phyloP scores from a whole-genome alignment of 257 asterid genomes.

The Parsonsia alboflavescens region DNA sequence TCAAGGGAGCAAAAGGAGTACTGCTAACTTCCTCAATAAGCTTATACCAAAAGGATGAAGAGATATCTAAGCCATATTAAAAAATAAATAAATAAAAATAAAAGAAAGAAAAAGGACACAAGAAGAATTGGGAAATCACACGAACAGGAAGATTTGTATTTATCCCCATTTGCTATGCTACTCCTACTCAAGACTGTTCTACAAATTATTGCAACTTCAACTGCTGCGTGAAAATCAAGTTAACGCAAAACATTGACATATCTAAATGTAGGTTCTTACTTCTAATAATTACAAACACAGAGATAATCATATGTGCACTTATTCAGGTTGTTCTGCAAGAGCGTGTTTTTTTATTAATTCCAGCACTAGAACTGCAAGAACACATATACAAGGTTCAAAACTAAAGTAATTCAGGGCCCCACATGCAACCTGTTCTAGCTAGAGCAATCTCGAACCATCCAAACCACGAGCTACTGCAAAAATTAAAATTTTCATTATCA shows the following conservation, averaged over 20 bases:
- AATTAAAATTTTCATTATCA: constrained; percentile 8
- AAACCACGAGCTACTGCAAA: neutral
- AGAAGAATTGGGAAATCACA: neutral
- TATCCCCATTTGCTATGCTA: neutral
- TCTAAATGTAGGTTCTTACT: neutral
- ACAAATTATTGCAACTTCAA: neutral
- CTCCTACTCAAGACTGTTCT: neutral
- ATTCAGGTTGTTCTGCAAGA: neutral
- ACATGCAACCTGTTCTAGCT: neutral
- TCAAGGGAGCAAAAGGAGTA: neutral
- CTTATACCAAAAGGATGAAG: neutral
- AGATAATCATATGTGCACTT: neutral
- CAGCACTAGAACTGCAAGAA: neutral
- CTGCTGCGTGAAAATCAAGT: neutral
- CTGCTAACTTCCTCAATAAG: neutral
- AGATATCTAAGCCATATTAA: neutral
- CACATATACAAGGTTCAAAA: neutral
- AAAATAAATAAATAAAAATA: neutral
- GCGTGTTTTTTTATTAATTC: neutral
- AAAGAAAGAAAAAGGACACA: neutral
- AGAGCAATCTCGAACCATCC: neutral
- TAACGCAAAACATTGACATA: neutral
- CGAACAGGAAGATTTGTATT: neutral
- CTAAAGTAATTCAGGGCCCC: neutral
- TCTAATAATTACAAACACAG: neutral